A percentile compares a stretch with the other conserved stretches of the same genome.
Conservation (phyloP, 2,329 filamentous ascomycete genomes). For the Aspergillus clavatus region DNA sequence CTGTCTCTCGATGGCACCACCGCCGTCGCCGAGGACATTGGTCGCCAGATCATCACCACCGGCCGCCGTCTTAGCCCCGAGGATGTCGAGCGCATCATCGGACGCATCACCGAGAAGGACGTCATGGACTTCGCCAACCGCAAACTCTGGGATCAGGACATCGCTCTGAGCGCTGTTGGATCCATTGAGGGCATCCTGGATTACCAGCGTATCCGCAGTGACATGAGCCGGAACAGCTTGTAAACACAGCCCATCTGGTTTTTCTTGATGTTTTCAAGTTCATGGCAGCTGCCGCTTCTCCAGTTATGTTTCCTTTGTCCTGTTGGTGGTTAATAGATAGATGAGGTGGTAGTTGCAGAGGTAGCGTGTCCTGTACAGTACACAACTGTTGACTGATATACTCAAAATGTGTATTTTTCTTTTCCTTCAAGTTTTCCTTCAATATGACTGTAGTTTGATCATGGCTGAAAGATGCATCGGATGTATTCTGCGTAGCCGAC, state of each 20-base stretch:
- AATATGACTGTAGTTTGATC: too few species aligned
- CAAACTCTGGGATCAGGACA: slow-evolving; percentile 96
- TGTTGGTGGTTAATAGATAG: slow-evolving; percentile 27
- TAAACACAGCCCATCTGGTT: slow-evolving; percentile 22
- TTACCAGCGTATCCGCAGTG: slow-evolving; percentile 57
- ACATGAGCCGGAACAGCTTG: slow-evolving; percentile 72
- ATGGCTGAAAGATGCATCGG: too few species aligned
- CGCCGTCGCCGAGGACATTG: slow-evolving; percentile 95
- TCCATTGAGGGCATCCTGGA: slow-evolving; percentile 75
- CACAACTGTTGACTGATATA: slow-evolving; percentile 30
- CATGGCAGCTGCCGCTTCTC: slow-evolving; percentile 9
- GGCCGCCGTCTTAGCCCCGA: slow-evolving; percentile 84
- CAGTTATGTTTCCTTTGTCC: slow-evolving; percentile 14
- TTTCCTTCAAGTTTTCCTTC: slow-evolving; percentile 2
- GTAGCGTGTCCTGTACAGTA: slow-evolving; percentile 32
- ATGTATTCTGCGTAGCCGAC: too few species aligned
- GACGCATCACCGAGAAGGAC: slow-evolving; percentile 87
- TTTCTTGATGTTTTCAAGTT: slow-evolving; percentile 18
- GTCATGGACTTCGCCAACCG: slow-evolving; percentile 94
- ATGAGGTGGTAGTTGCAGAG: slow-evolving; percentile 19
- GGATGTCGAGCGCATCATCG: slow-evolving; percentile 91
- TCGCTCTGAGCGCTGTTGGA: slow-evolving; percentile 89
- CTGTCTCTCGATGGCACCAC: slow-evolving; percentile 97
- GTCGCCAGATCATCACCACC: slow-evolving; percentile 96
- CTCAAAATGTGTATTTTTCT: slow-evolving; percentile 25